Conservation (phyloP, 2,329 filamentous ascomycete species). For the Colletotrichum tropicale region DNA sequence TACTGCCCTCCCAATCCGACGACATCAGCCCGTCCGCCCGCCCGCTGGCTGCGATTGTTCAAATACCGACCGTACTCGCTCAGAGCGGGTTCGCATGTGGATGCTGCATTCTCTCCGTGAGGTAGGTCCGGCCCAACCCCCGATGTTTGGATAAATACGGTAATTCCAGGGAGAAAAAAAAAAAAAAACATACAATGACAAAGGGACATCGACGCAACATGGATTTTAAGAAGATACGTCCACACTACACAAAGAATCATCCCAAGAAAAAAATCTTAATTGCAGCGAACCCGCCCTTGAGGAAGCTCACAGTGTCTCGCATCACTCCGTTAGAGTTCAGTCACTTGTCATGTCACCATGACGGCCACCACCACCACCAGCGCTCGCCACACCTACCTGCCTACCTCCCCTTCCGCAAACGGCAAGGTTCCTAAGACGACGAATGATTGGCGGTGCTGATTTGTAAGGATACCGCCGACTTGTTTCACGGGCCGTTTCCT, state of each 20-base stretch:
- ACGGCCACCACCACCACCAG: neutral
- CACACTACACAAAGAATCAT: neutral
- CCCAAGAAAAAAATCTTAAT: neutral
- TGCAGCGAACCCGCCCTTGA: neutral
- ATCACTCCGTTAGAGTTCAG: slow-evolving; percentile 13
- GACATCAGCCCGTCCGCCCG: neutral
- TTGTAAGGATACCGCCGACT: neutral
- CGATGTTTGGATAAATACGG: neutral
- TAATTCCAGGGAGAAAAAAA: neutral
- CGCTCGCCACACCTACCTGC: neutral
- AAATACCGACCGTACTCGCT: neutral
- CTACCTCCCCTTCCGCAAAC: neutral
- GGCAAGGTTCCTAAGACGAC: neutral
- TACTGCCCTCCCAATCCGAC: neutral
- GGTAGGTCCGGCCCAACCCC: neutral
- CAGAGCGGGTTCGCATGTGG: neutral
- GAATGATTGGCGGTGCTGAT: neutral
- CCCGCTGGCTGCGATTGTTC: neutral
- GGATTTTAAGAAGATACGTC: neutral
- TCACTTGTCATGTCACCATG: slow-evolving; percentile 17
- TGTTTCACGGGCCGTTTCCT: neutral
- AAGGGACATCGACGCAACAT: neutral
- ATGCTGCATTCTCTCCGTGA: neutral
- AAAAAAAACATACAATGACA: neutral
- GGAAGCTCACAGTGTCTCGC: slow-evolving; percentile 9